phyloP scores from a whole-genome alignment of 352 stramenopile species.

The Phytopythium boreale region DNA sequence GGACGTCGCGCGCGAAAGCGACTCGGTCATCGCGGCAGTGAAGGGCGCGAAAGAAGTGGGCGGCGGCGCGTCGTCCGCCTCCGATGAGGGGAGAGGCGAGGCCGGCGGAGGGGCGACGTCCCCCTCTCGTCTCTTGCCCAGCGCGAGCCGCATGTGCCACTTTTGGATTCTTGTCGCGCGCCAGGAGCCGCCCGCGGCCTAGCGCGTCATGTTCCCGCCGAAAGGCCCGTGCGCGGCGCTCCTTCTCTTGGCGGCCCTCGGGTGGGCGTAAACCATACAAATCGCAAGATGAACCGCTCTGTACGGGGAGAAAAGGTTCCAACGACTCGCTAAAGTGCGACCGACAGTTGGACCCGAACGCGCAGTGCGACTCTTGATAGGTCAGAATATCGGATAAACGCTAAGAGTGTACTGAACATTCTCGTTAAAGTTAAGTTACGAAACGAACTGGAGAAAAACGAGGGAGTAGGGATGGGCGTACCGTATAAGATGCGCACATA shows the following conservation, averaged over 20 bases:
- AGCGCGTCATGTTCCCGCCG: neutral
- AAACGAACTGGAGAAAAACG: too few relatives aligned
- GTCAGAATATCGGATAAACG: neutral
- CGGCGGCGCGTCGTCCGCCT: neutral
- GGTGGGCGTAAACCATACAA: neutral
- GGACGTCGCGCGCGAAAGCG: neutral
- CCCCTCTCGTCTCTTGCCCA: slow-evolving; percentile 4
- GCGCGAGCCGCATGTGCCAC: neutral
- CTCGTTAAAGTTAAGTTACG: neutral
- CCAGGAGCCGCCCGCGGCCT: neutral
- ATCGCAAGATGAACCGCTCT: neutral
- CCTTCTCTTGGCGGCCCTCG: neutral
- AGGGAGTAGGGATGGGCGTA: neutral
- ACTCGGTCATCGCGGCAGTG: neutral
- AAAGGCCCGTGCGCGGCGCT: neutral
- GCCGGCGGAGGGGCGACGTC: neutral
- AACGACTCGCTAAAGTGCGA: neutral
- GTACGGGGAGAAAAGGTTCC: neutral
- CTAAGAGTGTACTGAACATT: neutral
- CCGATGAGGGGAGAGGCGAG: neutral
- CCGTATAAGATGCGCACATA: neutral
- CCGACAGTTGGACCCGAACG: neutral
- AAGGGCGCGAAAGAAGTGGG: neutral
- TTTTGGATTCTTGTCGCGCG: neutral
- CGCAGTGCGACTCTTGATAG: neutral